Base-by-base conservation (phyloP, 805 yeast species). In the Candida awuae region DNA sequence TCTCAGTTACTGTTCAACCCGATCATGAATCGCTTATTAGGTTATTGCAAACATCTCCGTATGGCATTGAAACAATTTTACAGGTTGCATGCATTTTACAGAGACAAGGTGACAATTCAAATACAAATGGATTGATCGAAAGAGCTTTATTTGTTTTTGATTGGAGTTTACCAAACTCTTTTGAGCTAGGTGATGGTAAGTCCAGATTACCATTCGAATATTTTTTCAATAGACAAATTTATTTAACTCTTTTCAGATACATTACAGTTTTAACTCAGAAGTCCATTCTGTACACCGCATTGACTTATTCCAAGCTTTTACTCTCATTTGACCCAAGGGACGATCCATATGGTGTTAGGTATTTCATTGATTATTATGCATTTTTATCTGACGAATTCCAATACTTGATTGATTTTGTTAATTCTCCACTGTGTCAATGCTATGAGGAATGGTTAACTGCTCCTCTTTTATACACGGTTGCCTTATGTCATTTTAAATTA, bases 261-360 rank as follows among this genome's bases (percentile, higher is more conserved):
- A 75, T 86, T 41, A 68, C 71, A 10, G 75, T 75, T 2, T 62
- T 87, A 29, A 82, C 86, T 2, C 86, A 82, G 50, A 73, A 84
- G 51, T 84, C 94, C 4, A 83, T 90, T 2, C 77, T 73, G 52
- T 70, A 62, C 42, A 86, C 95, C 0, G 94, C 95, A 1, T 69
- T 84, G 31, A 74, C 76, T 30, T 86, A 80, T 64, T 73, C 83
- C 50, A 85, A 84, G 54, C 65, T 80, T 6, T 63, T 86, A 35
- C 64, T 83, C 45, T 73, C 87, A 2, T 61, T 87, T 22, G 59
- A 58, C 29, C 95, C 94, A 1, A 69, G 77, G 2, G 84, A 80
- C 41, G 95, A 87, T 62, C 95, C 95, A 2, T 63, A 80, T 37
- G 95, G 95, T 17, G 86, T 81, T 10, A 69, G 94, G 46, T 80